Evolutionary conservation across 495 filamentous ascomycete genomes (phyloP), one percentile per base, ranked within the genome.

Genomic region (Jackrogersella minutella): DNA sequence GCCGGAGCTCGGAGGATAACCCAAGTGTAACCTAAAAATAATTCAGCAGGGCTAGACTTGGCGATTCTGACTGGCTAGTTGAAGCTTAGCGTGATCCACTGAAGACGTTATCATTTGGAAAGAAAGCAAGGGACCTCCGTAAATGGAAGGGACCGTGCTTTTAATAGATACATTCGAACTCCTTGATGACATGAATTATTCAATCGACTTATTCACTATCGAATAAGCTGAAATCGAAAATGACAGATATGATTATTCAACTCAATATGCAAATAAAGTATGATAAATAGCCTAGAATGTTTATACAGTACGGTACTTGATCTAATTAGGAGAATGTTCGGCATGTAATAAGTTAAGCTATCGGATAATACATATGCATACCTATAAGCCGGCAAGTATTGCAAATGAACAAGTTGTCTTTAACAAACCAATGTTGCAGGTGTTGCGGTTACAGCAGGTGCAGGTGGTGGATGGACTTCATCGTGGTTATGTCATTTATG

Each of bases 401-500:
- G 30, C 0, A 16, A 56, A 11, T 8, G 44, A 24, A 44, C 37
- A 44, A 43, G 31, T 16, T 58, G 43, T 64, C 34, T 58, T 64
- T 17, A 58, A 22, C 7, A 5, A 31, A 19, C 16, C 34, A 17
- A 16, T 16, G 39, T 17, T 44, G 40, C 39, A 41, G 22, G 14
- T 46, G 41, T n/a, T n/a, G n/a, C n/a, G n/a, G n/a, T n/a, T n/a
- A n/a, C n/a, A n/a, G n/a, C n/a, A n/a, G n/a, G n/a, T n/a, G n/a
- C n/a, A 13, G 4, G 34, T 50, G 43, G 21, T 36, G 44, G 36
- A n/a, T 31, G n/a, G n/a, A 36, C 39, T 49, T 34, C 43, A 17
- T 56, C 40, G 33, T 43, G 39, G 54, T 69, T 69, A 69, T 69
- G 66, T 69, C 59, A 69, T 69, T 64, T 68, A 62, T n/a, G n/a